phyloP scores from a whole-genome alignment of 2,329 filamentous ascomycete species.

The Pezicula neosporulosa region DNA sequence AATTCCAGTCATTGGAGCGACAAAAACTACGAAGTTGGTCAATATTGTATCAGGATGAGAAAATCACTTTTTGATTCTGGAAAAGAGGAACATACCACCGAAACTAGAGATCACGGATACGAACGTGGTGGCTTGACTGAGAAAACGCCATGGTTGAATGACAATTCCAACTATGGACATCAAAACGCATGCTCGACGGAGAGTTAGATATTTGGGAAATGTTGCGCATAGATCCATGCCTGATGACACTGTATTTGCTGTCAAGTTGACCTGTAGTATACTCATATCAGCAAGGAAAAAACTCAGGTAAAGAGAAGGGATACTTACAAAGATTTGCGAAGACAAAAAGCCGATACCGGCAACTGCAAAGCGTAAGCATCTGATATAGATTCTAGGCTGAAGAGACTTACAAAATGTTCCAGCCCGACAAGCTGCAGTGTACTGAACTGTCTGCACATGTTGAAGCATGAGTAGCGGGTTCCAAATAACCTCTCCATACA shows the following conservation, averaged over 20 bases:
- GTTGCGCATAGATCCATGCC: neutral
- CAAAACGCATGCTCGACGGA: neutral
- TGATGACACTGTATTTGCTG: neutral
- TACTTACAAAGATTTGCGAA: slow-evolving; percentile 7
- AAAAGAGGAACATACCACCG: neutral
- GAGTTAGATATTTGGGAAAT: neutral
- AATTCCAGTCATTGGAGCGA: neutral
- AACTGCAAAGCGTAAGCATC: neutral
- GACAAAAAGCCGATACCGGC: slow-evolving; percentile 11
- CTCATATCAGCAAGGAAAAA: too few relatives aligned
- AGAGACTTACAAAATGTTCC: slow-evolving; percentile 6
- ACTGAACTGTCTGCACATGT: slow-evolving; percentile 3
- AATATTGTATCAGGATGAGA: too few relatives aligned
- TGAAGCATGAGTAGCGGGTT: slow-evolving; percentile 10
- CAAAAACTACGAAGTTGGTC: neutral
- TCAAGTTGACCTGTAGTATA: neutral
- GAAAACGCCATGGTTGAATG: neutral
- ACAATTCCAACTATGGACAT: neutral
- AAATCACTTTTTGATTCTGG: too few relatives aligned
- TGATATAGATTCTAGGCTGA: too few relatives aligned
- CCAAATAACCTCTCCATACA: neutral
- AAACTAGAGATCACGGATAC: neutral
- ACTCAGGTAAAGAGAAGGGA: too few relatives aligned
- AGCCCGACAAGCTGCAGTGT: slow-evolving; percentile 8
- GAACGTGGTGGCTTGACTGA: neutral